phyloP scores from a whole-genome alignment of 1,139 yeast species.

The Yamadazyma mexicana region DNA sequence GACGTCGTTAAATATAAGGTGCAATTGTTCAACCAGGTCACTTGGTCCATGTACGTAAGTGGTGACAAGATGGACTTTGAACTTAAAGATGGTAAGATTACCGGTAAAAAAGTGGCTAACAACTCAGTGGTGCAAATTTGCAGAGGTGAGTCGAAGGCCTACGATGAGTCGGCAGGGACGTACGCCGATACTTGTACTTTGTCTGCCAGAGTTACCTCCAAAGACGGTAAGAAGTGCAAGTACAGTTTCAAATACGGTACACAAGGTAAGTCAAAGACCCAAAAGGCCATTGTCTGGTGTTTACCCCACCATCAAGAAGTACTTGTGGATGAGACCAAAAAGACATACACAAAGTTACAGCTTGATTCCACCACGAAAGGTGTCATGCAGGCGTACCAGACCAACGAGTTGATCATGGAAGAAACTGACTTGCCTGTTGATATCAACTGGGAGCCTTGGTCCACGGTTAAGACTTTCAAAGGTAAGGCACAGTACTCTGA shows the following conservation, averaged over 20 bases:
- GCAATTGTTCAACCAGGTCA: slow-evolving; percentile 40
- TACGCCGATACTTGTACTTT: slow-evolving; percentile 27
- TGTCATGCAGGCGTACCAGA: slow-evolving; percentile 56
- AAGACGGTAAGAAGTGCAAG: slow-evolving; percentile 23
- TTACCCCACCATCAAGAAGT: slow-evolving; percentile 69
- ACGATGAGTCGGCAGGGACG: slow-evolving; percentile 54
- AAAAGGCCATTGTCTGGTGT: slow-evolving; percentile 46
- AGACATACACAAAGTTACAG: slow-evolving; percentile 32
- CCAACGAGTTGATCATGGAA: slow-evolving; percentile 52
- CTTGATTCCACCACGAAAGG: slow-evolving; percentile 75
- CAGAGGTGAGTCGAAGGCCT: slow-evolving; percentile 40
- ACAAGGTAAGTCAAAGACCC: slow-evolving; percentile 30
- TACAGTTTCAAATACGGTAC: slow-evolving; percentile 32
- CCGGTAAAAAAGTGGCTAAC: slow-evolving; percentile 41
- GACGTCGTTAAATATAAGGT: slow-evolving; percentile 28
- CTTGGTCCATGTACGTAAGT: slow-evolving; percentile 40
- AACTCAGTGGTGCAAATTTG: slow-evolving; percentile 45
- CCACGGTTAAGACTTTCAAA: slow-evolving; percentile 34
- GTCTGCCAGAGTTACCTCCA: slow-evolving; percentile 23
- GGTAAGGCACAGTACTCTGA: slow-evolving; percentile 35
- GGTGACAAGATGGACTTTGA: slow-evolving; percentile 38
- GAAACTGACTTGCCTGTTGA: slow-evolving; percentile 46
- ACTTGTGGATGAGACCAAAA: slow-evolving; percentile 24
- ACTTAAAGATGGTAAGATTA: slow-evolving; percentile 52
- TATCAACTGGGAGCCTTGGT: slow-evolving; percentile 61